Conservation (phyloP, 257 asterid genomes). For the Solanum etuberosum region DNA sequence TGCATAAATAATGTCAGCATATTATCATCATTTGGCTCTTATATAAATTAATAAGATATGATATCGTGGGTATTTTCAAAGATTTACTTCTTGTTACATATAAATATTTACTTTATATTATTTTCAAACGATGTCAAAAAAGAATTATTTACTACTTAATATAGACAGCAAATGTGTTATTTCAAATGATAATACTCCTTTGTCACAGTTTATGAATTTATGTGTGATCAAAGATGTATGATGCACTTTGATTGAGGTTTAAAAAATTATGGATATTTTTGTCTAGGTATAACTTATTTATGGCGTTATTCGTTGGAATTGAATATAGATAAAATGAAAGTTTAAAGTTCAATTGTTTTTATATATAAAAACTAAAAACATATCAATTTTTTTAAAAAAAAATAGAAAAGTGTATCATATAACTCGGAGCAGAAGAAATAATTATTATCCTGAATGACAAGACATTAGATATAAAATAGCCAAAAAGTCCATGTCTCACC, state of each 20-base stretch:
- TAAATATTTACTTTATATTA: neutral
- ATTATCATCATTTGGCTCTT: neutral
- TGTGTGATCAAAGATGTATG: neutral
- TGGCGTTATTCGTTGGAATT: neutral
- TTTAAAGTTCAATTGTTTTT: neutral
- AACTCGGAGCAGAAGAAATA: neutral
- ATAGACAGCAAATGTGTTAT: neutral
- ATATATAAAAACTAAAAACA: neutral
- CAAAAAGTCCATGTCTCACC: neutral
- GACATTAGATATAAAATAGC: neutral
- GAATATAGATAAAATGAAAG: neutral
- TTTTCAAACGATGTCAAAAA: neutral
- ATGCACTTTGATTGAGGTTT: neutral
- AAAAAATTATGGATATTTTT: neutral
- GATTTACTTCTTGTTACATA: neutral
- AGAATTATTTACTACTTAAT: neutral
- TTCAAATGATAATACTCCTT: neutral
- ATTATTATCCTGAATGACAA: neutral
- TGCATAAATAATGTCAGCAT: neutral
- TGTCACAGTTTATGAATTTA: neutral
- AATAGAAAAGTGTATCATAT: neutral
- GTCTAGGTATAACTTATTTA: neutral
- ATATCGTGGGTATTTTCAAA: neutral
- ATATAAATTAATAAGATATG: neutral
- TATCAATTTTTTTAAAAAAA: neutral